These are phyloP conservation scores for Mortierella sp. DNA, from an alignment of 371 early-diverging fungal species.

Conservation along the genomic window DNA sequence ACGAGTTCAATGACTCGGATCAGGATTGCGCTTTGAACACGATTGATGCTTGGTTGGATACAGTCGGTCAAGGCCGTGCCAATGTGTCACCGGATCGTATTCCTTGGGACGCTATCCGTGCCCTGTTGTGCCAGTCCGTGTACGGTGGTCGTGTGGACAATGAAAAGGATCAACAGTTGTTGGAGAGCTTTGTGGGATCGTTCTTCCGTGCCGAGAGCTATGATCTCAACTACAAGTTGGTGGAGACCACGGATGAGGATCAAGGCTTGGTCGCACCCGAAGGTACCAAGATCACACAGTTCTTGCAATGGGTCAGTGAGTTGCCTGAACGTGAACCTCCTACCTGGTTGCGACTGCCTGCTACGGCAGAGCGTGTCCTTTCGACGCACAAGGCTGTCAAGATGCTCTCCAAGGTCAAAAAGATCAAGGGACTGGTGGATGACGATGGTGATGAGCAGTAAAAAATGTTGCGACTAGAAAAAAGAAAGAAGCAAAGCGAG, in stretches of 20 bases:
- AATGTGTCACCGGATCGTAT: constrained; percentile 95
- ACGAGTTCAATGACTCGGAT: constrained; percentile 98
- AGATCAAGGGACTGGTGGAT: constrained; percentile 84
- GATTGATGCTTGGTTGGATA: constrained; percentile 91
- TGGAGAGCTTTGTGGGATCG: constrained; percentile 89
- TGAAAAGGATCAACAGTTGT: constrained; percentile 86
- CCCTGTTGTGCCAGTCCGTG: constrained; percentile 87
- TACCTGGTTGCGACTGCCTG: constrained; percentile 96
- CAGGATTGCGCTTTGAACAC: constrained; percentile 90
- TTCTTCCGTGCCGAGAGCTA: constrained; percentile 88
- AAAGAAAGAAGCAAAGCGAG: neutral
- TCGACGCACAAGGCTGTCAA: constrained; percentile 76
- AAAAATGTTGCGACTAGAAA: neutral
- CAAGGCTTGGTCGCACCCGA: constrained; percentile 81
- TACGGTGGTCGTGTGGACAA: constrained; percentile 98
- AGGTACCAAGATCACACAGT: constrained; percentile 87
- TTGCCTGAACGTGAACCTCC: constrained; percentile 96
- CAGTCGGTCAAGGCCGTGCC: constrained; percentile 80
- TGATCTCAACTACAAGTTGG: constrained; percentile 84
- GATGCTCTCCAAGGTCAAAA: constrained; percentile 84
- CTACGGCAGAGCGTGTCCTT: constrained; percentile 92
- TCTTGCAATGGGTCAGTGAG: constrained; percentile 87
- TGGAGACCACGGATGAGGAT: constrained; percentile 61
- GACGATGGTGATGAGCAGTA: constrained; percentile 68
- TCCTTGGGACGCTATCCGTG: constrained; percentile 94